Evolutionary conservation across 1,284 basidiomycete genomes (phyloP).

Genomic region (Papiliotrema flavescens): DNA sequence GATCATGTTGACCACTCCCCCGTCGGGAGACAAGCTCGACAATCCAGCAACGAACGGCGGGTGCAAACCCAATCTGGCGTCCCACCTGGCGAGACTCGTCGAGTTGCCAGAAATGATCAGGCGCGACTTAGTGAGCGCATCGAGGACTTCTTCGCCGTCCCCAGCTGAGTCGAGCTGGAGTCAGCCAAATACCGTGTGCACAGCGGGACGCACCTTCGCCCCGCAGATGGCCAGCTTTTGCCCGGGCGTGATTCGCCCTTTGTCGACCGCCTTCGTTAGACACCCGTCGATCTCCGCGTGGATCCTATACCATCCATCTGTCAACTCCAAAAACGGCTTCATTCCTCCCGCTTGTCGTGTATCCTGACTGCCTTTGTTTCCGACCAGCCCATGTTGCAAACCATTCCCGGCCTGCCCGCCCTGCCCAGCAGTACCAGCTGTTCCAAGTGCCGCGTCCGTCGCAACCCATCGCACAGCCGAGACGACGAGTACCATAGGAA

Average conservation of each 20-base stretch:
- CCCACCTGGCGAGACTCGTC: slow-evolving; percentile 79
- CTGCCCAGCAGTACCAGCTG: too few relatives aligned
- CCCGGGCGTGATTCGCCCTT: slow-evolving; percentile 67
- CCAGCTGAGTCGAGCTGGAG: slow-evolving; percentile 64
- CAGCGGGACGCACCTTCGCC: slow-evolving; percentile 61
- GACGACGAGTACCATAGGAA: slow-evolving; percentile 76
- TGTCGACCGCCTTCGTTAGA: slow-evolving; percentile 64
- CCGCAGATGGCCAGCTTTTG: slow-evolving; percentile 77
- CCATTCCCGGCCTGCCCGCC: too few relatives aligned
- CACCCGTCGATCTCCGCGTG: slow-evolving; percentile 70
- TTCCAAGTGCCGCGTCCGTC: slow-evolving; percentile 42
- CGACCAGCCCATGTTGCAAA: slow-evolving; percentile 38
- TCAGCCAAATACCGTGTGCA: neutral
- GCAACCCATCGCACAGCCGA: slow-evolving; percentile 63
- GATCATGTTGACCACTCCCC: slow-evolving; percentile 71
- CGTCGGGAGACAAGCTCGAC: slow-evolving; percentile 74
- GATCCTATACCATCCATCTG: slow-evolving; percentile 94
- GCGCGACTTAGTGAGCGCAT: slow-evolving; percentile 65
- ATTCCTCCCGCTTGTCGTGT: slow-evolving; percentile 35
- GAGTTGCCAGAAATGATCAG: slow-evolving; percentile 78
- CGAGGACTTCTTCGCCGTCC: slow-evolving; percentile 77
- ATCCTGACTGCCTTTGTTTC: neutral
- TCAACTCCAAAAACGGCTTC: slow-evolving; percentile 64
- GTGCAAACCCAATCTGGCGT: slow-evolving; percentile 71
- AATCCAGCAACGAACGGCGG: slow-evolving; percentile 65